Conservation (phyloP, 257 asterid species). For the Leptodermis oblonga region DNA sequence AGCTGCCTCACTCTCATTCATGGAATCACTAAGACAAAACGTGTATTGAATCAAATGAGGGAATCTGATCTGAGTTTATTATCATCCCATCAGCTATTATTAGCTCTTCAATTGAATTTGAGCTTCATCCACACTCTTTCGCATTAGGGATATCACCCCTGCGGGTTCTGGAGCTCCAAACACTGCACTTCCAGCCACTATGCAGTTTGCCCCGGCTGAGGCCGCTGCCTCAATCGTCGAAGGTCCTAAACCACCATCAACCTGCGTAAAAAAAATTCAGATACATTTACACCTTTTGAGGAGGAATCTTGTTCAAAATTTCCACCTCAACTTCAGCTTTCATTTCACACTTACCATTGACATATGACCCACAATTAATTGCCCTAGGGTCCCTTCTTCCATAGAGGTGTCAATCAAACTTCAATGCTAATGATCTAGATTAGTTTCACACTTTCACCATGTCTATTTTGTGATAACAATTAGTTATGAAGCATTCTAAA, state of each 20-base stretch:
- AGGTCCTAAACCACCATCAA: constrained; percentile 94
- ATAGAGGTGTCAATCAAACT: too few relatives aligned
- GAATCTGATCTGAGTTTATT: background rate
- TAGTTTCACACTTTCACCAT: background rate
- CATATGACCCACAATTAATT: too few relatives aligned
- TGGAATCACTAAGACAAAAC: too few relatives aligned
- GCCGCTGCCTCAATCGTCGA: constrained; percentile 73
- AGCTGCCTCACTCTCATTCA: too few relatives aligned
- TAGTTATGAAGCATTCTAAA: too few relatives aligned
- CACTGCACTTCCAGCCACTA: constrained; percentile 87
- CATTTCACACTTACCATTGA: too few relatives aligned
- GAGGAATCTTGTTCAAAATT: background rate
- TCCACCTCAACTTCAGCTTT: too few relatives aligned
- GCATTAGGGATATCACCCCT: constrained; percentile 60
- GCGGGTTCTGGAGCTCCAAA: constrained; percentile 88
- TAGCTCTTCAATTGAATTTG: constrained; percentile 19
- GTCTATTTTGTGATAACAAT: background rate
- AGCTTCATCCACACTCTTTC: constrained; percentile 47
- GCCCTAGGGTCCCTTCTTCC: too few relatives aligned
- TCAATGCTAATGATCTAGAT: background rate
- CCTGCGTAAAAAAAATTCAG: constrained; percentile 38
- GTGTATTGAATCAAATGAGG: background rate
- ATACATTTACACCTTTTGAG: background rate
- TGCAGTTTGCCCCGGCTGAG: constrained; percentile 86
- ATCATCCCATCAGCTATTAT: background rate